phyloP scores from a whole-genome alignment of 495 filamentous ascomycete genomes.

The Parmelia sp. region DNA sequence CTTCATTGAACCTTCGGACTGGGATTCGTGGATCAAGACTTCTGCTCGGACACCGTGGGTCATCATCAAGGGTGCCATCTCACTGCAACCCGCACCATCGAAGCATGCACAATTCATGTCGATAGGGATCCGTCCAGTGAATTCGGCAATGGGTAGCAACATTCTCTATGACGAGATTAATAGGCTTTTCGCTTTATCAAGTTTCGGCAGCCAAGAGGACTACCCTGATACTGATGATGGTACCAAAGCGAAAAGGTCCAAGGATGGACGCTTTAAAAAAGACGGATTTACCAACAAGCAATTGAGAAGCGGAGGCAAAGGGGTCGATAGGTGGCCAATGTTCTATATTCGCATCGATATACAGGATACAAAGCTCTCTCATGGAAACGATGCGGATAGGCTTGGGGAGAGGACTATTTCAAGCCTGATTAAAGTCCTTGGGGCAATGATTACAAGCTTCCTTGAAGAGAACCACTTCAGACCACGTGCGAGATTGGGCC shows the following conservation, averaged over 20 bases:
- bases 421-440: constrained; percentile 54
- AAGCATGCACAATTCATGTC: constrained; percentile 75
- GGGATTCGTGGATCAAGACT: constrained; percentile 58
- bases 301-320: constrained; percentile 52
- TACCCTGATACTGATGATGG: constrained; percentile 26
- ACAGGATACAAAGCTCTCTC: constrained; percentile 14
- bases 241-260: constrained; percentile 36
- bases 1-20: constrained; percentile 46
- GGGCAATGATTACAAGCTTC: constrained; percentile 59
- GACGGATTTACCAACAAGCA: constrained; percentile 52
- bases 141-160: constrained; percentile 48
- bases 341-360: constrained; percentile 72
- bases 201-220: constrained; percentile 63
- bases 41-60: constrained; percentile 56
- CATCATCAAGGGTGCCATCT: constrained; percentile 62
- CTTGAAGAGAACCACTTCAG: constrained; percentile 60
- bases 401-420: constrained; percentile 43
- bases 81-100: constrained; percentile 59
- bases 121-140: constrained; percentile 58
- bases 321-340: constrained; percentile 82
- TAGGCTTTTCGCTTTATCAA: constrained; percentile 64
- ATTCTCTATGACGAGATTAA: constrained; percentile 76
- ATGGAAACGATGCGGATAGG: constrained; percentile 5
- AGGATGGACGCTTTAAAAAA: constrained; percentile 37
- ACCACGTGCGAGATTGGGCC: constrained; percentile 34